Conservation (phyloP, 257 asterid genomes). For the Cruciata laevipes region DNA sequence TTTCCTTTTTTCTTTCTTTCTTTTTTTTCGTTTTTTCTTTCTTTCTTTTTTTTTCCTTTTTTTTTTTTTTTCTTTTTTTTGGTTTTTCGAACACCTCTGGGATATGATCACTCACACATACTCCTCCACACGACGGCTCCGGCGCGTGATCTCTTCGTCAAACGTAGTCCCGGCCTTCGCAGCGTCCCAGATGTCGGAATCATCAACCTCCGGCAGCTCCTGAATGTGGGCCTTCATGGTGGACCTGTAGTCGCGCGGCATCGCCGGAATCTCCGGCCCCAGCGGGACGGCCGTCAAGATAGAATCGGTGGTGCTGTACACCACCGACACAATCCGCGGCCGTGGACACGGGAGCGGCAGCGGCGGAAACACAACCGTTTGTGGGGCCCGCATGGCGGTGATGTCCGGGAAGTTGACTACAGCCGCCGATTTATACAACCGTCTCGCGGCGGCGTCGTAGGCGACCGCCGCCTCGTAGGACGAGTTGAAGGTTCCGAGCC, state of each 20-base stretch:
- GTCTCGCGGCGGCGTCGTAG: conserved; percentile 53
- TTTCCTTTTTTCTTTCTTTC: no score
- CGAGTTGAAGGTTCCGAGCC: conserved; percentile 74
- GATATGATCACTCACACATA: no score
- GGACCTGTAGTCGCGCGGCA: neutral
- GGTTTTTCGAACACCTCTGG: no score
- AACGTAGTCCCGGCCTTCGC: neutral
- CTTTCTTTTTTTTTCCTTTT: no score
- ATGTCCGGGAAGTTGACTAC: conserved; percentile 39
- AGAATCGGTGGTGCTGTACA: neutral
- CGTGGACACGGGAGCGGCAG: no score
- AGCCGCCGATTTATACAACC: conserved; percentile 46
- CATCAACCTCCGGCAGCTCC: neutral
- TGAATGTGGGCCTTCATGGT: no score
- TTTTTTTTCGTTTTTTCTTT: no score
- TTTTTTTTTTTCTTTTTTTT: no score
- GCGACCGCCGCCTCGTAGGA: conserved; percentile 67
- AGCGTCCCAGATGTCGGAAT: neutral
- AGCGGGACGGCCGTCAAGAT: neutral
- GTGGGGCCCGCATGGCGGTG: neutral
- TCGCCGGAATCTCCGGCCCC: neutral
- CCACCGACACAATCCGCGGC: neutral
- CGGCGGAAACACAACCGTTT: neutral
- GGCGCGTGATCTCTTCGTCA: neutral
- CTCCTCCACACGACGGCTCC: no score